Evolutionary conservation across 2,329 filamentous ascomycete species (phyloP), one percentile per base, ranked within the genome.

Genomic region (Fusarium burgessii): DNA sequence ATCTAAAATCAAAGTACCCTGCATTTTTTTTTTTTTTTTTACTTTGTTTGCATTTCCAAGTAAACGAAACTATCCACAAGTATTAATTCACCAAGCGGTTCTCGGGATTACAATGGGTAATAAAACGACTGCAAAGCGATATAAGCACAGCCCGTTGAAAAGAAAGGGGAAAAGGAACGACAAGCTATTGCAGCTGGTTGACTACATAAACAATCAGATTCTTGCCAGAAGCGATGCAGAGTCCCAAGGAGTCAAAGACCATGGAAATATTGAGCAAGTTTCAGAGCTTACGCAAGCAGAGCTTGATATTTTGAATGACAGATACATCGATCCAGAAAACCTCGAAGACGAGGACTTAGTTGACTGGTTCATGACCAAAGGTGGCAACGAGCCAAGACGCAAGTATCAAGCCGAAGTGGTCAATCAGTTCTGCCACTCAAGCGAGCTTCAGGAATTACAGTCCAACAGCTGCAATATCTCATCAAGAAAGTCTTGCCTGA

Each of bases 401-500:
- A 18, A 10, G 5, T 35, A 35, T 4, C 36, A 42, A 17, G 12
- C 36, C 3, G 10, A 59, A 36, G 7, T 11, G 7, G 55, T 62
- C 2, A 14, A 35, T 0, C 14, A 4, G 2, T 62, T 62, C 7
- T 62, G 23, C 1, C 35, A 33, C 6, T 9, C 25, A 12, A 3
- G 1, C n/a, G 35, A 45, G 12, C 5, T 59, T 15, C n/a, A 4
- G 14, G 58, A 60, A 1, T 10, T 60, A 0, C 0, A 5, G 5
- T 60, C n/a, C 3, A 35, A 14, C 18, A 62, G 3, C 23, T 6
- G 0, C 5, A 8, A 17, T 42, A 2, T 59, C 1, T 42, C 36
- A 1, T 5, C 1, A 0, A 20, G 2, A 3, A 42, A 18, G 0
- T 4, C 18, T 0, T 62, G 58, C 3, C 25, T 62, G 2, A 6